These are phyloP conservation scores for Cryphonectria naterciae DNA, from an alignment of 2,329 filamentous ascomycete species.

Conservation along the genomic window DNA sequence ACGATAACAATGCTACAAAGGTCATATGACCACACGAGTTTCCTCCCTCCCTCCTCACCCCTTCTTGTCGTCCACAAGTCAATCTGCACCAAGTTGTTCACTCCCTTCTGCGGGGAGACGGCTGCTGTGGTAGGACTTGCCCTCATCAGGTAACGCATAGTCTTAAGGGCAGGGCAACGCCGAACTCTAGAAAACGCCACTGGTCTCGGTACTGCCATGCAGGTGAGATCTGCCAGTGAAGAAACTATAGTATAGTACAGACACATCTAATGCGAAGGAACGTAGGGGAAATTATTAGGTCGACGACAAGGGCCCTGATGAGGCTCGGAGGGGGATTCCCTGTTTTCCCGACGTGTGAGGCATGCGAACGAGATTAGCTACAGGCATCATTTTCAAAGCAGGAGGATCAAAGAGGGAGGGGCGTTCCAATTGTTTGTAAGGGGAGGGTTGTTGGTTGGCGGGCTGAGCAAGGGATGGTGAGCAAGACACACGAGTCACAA, in stretches of 20 bases:
- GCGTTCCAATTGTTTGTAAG: slow-evolving; percentile 17
- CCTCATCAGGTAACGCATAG: slow-evolving; percentile 25
- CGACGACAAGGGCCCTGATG: slow-evolving; percentile 3
- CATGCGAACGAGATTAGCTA: slow-evolving; percentile 49
- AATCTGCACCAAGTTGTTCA: background rate
- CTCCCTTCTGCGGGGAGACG: slow-evolving; percentile 8
- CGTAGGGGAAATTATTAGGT: slow-evolving; percentile 25
- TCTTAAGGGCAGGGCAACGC: slow-evolving; percentile 20
- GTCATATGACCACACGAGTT: background rate
- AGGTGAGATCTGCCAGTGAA: slow-evolving; percentile 19
- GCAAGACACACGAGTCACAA: slow-evolving; percentile 27
- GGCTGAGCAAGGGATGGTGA: slow-evolving; percentile 29
- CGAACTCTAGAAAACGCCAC: slow-evolving; percentile 20
- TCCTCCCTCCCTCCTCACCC: background rate
- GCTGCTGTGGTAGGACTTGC: background rate
- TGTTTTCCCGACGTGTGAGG: slow-evolving; percentile 33
- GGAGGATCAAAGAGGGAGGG: slow-evolving; percentile 20
- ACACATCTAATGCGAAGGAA: slow-evolving; percentile 24
- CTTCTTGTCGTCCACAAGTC: background rate
- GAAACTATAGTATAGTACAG: background rate
- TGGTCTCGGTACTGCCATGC: slow-evolving; percentile 12
- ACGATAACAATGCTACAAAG: slow-evolving; percentile 5
- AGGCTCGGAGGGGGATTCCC: slow-evolving; percentile 8
- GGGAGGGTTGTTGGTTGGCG: slow-evolving; percentile 25
- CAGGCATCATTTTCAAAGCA: slow-evolving; percentile 37